These are phyloP conservation scores for Fusarium nygamai DNA, from an alignment of 2,329 filamentous ascomycete genomes.

Conservation along the genomic window DNA sequence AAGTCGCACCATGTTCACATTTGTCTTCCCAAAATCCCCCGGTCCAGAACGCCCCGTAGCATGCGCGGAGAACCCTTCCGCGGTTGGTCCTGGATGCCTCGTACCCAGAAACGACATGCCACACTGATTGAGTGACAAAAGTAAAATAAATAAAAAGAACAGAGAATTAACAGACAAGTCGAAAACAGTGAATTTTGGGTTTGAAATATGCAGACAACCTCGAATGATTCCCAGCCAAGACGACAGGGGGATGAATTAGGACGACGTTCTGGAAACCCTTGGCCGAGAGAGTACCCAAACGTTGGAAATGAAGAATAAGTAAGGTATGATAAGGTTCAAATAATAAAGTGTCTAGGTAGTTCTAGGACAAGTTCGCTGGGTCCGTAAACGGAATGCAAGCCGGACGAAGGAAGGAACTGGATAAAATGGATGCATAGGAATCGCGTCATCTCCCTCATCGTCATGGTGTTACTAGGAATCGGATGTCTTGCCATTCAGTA, in stretches of 20 bases:
- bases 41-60: constrained; percentile 44
- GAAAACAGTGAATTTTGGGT: constrained; percentile 25
- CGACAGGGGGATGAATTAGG: constrained; percentile 36
- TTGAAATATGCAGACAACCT: constrained; percentile 33
- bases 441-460: constrained; percentile 33
- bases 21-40: constrained; percentile 44
- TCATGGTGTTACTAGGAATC: constrained; percentile 36
- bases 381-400: constrained; percentile 39
- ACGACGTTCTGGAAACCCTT: constrained; percentile 35
- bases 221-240: constrained; percentile 27
- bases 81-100: constrained; percentile 42
- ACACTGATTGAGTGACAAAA: constrained; percentile 33
- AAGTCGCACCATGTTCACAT: constrained; percentile 45
- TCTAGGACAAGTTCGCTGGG: constrained; percentile 40
- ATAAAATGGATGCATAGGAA: constrained; percentile 37
- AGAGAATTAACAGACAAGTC: constrained; percentile 22
- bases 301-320: constrained; percentile 36
- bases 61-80: constrained; percentile 42
- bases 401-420: constrained; percentile 34
- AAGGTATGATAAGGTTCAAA: constrained; percentile 37
- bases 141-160: constrained; percentile 29
- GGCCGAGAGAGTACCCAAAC: constrained; percentile 43
- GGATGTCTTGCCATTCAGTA: constrained; percentile 39
- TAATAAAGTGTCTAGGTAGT: constrained; percentile 45
- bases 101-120: constrained; percentile 44